Percentiles rank a stretch among this genome's conserved stretches.
Evolutionary conservation across 2,329 filamentous ascomycete genomes (phyloP).

Genomic region (Aspergillus hortae): DNA sequence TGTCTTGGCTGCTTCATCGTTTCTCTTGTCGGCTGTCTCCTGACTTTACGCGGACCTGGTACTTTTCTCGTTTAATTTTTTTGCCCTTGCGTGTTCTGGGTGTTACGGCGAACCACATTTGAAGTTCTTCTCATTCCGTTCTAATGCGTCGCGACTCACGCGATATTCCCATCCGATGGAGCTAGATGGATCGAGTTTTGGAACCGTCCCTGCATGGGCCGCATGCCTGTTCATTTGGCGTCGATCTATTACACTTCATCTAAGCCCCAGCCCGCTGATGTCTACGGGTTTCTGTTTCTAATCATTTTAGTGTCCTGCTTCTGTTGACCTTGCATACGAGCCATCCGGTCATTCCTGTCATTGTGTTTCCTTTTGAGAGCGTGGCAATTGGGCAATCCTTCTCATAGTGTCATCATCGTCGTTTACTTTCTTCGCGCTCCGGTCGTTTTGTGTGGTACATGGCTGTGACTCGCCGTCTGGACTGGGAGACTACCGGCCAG

Average conservation of each 20-base stretch:
- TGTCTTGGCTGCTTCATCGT: constrained; percentile 15
- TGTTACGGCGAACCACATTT: constrained; percentile 16
- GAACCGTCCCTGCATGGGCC: constrained; percentile 6
- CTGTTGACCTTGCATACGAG: constrained; percentile 6
- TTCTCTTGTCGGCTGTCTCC: neutral
- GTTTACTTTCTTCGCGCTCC: neutral
- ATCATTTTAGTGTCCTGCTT: neutral
- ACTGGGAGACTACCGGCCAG: neutral
- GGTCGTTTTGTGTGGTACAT: neutral
- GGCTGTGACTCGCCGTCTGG: neutral
- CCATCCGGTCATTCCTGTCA: constrained; percentile 1
- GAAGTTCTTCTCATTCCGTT: constrained; percentile 8
- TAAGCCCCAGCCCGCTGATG: constrained; percentile 10
- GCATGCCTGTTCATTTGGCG: constrained; percentile 11
- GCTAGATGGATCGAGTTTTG: constrained; percentile 11
- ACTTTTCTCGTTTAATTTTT: constrained; percentile 4
- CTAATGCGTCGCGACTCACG: constrained; percentile 14
- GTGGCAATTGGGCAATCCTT: constrained; percentile 1
- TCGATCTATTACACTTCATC: constrained; percentile 18
- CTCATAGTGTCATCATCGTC: neutral
- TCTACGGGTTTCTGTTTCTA: constrained; percentile 8
- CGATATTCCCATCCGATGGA: constrained; percentile 10
- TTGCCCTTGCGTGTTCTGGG: constrained; percentile 11
- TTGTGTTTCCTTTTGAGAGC: constrained; percentile 1
- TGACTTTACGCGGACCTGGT: neutral